These are phyloP conservation scores for Auricularia heimuer DNA, from an alignment of 768 basidiomycete species.

Conservation along the genomic window DNA sequence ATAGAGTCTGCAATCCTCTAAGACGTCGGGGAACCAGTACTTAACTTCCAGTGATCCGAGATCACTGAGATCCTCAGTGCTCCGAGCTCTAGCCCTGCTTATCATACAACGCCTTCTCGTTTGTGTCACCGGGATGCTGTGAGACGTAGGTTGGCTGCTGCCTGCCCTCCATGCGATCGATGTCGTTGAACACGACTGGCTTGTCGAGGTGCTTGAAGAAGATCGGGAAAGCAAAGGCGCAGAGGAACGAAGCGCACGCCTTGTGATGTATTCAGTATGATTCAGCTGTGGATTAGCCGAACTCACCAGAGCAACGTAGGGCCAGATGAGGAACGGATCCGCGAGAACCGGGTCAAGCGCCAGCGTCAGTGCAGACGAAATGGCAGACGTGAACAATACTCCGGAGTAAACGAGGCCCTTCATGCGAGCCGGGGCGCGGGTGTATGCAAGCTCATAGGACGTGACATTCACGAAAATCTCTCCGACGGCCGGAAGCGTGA, in stretches of 20 bases:
- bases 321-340: constrained; percentile 25
- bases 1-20: no score
- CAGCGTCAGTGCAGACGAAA: constrained; percentile 19
- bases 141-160: neutral
- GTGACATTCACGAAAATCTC: constrained; percentile 25
- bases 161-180: constrained; percentile 14
- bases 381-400: constrained; percentile 19
- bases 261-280: neutral
- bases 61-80: no score
- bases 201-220: constrained; percentile 20
- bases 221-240: constrained; percentile 17
- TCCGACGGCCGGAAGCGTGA: constrained; percentile 19
- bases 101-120: neutral
- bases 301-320: constrained; percentile 12
- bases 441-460: constrained; percentile 23
- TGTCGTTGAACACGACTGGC: constrained; percentile 9
- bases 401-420: constrained; percentile 23
- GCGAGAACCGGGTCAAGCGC: constrained; percentile 16
- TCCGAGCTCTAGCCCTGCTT: neutral
- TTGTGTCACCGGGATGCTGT: neutral
- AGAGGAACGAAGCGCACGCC: constrained; percentile 15
- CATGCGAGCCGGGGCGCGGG: constrained; percentile 21
- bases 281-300: neutral
- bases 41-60: no score
- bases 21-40: no score